Percentiles rank a stretch among this genome's conserved stretches.
Evolutionary conservation across 331 rosid genomes (phyloP).

Genomic region (Telfairia occidentalis): DNA sequence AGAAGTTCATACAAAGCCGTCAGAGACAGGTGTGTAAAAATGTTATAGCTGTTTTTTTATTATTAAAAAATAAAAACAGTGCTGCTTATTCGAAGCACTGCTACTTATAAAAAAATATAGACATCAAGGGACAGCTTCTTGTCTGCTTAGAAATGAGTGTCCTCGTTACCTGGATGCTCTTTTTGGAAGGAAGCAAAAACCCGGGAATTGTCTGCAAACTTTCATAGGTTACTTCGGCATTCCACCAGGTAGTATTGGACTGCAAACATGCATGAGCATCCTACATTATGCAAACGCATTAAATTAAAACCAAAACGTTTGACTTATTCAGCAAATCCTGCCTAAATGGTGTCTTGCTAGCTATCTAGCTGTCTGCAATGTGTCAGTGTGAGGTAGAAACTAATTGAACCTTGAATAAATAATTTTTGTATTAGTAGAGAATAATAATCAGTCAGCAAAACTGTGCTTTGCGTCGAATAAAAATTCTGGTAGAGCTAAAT

Average conservation of each 20-base stretch:
- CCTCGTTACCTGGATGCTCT: neutral
- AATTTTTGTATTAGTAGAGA: neutral
- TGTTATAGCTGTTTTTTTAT: neutral
- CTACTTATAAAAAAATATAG: neutral
- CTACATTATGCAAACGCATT: neutral
- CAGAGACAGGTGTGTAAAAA: slow-evolving; percentile 63
- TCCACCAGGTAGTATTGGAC: neutral
- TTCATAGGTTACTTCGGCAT: neutral
- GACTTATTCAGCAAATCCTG: neutral
- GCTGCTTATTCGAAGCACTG: neutral
- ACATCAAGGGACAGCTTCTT: neutral
- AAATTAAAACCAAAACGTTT: neutral
- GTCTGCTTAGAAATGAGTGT: neutral
- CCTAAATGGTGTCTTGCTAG: neutral
- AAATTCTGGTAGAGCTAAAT: neutral
- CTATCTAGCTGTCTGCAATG: neutral
- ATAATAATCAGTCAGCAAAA: neutral
- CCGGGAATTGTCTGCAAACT: neutral
- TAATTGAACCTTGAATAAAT: neutral
- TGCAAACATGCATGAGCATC: neutral
- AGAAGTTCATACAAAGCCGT: slow-evolving; percentile 96
- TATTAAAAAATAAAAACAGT: neutral
- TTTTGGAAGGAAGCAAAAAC: neutral
- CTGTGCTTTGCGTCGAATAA: neutral
- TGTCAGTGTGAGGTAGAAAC: neutral